Evolutionary conservation across 2,329 filamentous ascomycete genomes (phyloP).

Genomic region (Fusarium burgessii): DNA sequence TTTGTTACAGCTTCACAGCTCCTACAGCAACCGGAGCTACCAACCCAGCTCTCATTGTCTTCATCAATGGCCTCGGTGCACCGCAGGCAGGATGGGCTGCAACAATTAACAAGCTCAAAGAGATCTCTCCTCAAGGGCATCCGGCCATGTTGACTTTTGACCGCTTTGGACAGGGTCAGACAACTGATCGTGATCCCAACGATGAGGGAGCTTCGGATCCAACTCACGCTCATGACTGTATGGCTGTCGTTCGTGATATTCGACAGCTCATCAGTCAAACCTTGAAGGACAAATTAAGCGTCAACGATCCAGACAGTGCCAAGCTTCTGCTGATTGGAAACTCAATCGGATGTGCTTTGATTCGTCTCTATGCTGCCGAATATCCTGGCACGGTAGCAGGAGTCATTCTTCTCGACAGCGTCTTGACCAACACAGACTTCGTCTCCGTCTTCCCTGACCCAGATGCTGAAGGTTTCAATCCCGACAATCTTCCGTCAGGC

Average conservation of each 20-base stretch:
- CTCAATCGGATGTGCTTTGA: conserved; percentile 51
- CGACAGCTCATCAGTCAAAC: conserved; percentile 31
- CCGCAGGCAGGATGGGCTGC: conserved; percentile 35
- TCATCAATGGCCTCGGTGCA: conserved; percentile 41
- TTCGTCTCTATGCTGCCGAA: conserved; percentile 62
- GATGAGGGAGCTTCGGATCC: conserved; percentile 54
- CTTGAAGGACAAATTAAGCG: not conserved
- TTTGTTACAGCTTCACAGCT: conserved; percentile 33
- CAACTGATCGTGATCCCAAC: conserved; percentile 58
- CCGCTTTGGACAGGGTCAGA: conserved; percentile 66
- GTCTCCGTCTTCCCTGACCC: conserved; percentile 68
- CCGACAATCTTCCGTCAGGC: conserved; percentile 34
- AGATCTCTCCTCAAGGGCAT: not conserved
- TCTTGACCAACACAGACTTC: conserved; percentile 68
- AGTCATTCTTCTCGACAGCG: conserved; percentile 66
- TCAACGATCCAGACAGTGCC: not conserved
- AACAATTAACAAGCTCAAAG: conserved; percentile 15
- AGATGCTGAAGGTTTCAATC: conserved; percentile 59
- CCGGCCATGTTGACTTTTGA: conserved; percentile 66
- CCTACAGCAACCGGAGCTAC: not conserved
- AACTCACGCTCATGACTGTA: conserved; percentile 60
- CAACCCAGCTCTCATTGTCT: conserved; percentile 30
- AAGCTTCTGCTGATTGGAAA: conserved; percentile 34
- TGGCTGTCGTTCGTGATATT: conserved; percentile 49
- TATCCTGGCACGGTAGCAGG: conserved; percentile 60